Evolutionary conservation across 2,329 filamentous ascomycete species (phyloP), one percentile per base, ranked within the genome.

Genomic region (Colletotrichum musae): DNA sequence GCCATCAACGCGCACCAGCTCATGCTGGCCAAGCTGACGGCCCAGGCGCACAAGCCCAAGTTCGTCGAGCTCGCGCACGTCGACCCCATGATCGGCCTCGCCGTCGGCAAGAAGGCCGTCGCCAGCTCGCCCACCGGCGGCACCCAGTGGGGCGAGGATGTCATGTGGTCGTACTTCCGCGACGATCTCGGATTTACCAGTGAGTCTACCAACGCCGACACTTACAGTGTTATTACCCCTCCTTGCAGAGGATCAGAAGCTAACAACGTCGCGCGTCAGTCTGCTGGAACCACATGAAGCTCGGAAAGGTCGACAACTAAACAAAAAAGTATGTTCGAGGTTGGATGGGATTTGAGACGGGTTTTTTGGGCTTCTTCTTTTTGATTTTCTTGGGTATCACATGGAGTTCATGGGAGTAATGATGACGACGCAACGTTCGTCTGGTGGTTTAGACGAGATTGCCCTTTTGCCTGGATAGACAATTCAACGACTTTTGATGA

Each of bases 31-130:
- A 77, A 79, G 43, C 73, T 80, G 26, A 77, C 80, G 0, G 79
- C 75, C 26, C 39, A 59, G 18, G 24, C 51, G 10, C 76, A 79
- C 45, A 77, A 77, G 57, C 84, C 88, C 3, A 78, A 80, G 32
- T 87, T 87, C 67, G 77, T 83, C 47, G 79, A 84, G 68, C 80
- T 92, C 13, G 79, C 80, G 1, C 83, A 87, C 58, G 83, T 91
- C 10, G 86, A 88, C 15, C 85, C 91, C 15, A 88, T 92, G 82
- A 94, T 95, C 71, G 91, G 89, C 0, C 80, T 94, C 3, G 92
- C 92, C 0, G 84, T 94, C 2, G 93, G 92, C 41, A 91, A 89
- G 77, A 88, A 90, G 74, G 92, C 90, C 1, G 83, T 94, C 1
- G 86, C 88, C 1, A 93, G 89, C 73, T 86, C 86, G 52, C 85